Evolutionary conservation across 2,329 filamentous ascomycete genomes (phyloP).

Genomic region (Xylaria sp.): DNA sequence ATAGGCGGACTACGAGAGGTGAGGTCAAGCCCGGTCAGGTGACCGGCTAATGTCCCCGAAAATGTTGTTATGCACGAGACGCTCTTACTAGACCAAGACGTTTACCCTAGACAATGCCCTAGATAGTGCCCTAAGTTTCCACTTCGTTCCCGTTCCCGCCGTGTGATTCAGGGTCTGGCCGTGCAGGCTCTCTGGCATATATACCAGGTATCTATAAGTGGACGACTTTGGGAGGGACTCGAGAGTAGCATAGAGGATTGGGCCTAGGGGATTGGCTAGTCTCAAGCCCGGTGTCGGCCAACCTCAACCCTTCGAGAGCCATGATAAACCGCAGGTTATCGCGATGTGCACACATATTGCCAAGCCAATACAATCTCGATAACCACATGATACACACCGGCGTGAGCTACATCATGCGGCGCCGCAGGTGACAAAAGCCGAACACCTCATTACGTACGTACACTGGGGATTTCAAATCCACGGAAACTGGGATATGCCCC

Average conservation of each 20-base stretch:
- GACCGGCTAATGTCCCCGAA: constrained; percentile 21
- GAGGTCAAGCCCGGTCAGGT: constrained; percentile 29
- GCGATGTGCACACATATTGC: neutral
- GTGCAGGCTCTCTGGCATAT: constrained; percentile 3
- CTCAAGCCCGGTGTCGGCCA: constrained; percentile 1
- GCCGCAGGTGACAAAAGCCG: constrained; percentile 17
- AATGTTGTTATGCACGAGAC: neutral
- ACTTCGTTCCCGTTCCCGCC: constrained; percentile 17
- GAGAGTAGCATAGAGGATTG: constrained; percentile 2
- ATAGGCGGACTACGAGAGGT: neutral
- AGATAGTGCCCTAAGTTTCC: constrained; percentile 1
- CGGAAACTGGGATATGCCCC: constrained; percentile 1
- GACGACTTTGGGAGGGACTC: neutral
- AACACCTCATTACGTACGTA: constrained; percentile 10
- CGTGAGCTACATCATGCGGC: constrained; percentile 11
- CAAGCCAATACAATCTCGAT: neutral
- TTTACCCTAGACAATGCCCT: neutral
- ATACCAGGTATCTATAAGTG: neutral
- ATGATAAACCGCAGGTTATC: neutral
- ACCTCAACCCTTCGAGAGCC: neutral
- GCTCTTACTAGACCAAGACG: neutral
- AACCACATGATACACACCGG: neutral
- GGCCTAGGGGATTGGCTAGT: neutral
- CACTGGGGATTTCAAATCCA: constrained; percentile 18
- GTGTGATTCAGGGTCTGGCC: constrained; percentile 23